A percentile compares a stretch with the other conserved stretches of the same genome.
Conservation (phyloP, 1,139 yeast genomes). For the Magnusiomyces clavatus region DNA sequence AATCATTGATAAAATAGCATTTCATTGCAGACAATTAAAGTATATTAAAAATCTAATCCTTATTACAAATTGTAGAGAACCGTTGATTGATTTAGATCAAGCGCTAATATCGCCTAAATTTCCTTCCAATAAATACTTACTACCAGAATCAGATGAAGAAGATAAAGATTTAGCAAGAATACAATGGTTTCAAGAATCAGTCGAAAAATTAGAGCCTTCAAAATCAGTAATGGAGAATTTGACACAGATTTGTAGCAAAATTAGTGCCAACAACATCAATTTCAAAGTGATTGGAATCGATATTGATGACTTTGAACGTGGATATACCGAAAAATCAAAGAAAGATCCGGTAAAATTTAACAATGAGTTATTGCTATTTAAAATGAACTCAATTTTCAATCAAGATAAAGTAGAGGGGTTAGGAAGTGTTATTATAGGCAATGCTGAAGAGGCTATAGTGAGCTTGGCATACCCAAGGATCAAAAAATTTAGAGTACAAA, state of each 20-base stretch:
- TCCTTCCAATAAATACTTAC: too few relatives aligned
- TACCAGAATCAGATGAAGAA: not conserved
- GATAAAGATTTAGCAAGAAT: not conserved
- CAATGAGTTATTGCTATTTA: not conserved
- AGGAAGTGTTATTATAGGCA: not conserved
- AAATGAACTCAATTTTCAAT: too few relatives aligned
- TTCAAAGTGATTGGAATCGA: slow-evolving; percentile 31
- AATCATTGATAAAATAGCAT: slow-evolving; percentile 30
- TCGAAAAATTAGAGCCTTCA: not conserved
- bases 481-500: too few relatives aligned
- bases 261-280: slow-evolving; percentile 14
- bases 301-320: slow-evolving; percentile 19
- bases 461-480: slow-evolving; percentile 6
- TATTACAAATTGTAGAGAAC: slow-evolving; percentile 35
- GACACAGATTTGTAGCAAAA: slow-evolving; percentile 6
- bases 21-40: slow-evolving; percentile 31
- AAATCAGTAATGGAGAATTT: not conserved
- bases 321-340: not conserved
- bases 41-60: slow-evolving; percentile 37
- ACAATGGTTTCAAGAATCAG: not conserved
- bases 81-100: not conserved
- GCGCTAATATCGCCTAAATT: too few relatives aligned
- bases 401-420: too few relatives aligned
- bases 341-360: slow-evolving; percentile 17
- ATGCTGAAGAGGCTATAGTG: slow-evolving; percentile 3